phyloP scores from a whole-genome alignment of 1,284 basidiomycete genomes.

The Lentinula novae-zelandiae region DNA sequence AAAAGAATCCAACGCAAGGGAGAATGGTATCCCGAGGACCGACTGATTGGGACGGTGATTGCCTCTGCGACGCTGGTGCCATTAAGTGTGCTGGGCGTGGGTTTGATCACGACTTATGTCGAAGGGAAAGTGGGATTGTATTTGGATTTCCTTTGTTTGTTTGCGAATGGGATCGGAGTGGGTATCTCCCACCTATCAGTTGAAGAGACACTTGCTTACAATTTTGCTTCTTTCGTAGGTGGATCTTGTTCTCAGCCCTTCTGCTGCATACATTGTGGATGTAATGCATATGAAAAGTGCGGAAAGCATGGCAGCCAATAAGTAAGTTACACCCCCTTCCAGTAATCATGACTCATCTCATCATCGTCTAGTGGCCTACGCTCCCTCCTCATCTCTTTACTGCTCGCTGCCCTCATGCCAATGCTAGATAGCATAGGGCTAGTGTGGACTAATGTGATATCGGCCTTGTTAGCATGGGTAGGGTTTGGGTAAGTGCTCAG shows the following conservation, averaged over 20 bases:
- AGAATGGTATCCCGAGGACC: slow-evolving; percentile 56
- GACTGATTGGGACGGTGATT: slow-evolving; percentile 45
- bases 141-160: slow-evolving; percentile 39
- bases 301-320: slow-evolving; percentile 45
- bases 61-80: slow-evolving; percentile 41
- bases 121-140: slow-evolving; percentile 35
- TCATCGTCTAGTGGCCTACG: slow-evolving; percentile 35
- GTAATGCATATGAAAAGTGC: slow-evolving; percentile 48
- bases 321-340: slow-evolving; percentile 23
- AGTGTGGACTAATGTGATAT: slow-evolving; percentile 45
- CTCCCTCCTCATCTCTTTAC: slow-evolving; percentile 35
- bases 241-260: slow-evolving; percentile 44
- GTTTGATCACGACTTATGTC: slow-evolving; percentile 28
- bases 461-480: slow-evolving; percentile 37
- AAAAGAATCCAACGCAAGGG: slow-evolving; percentile 48
- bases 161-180: slow-evolving; percentile 49
- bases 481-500: slow-evolving; percentile 40
- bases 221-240: slow-evolving; percentile 25
- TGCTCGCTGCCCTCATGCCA: slow-evolving; percentile 44
- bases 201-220: background rate
- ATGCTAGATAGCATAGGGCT: slow-evolving; percentile 51
- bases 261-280: slow-evolving; percentile 57
- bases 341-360: background rate
- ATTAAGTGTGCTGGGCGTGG: slow-evolving; percentile 14
- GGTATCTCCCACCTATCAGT: slow-evolving; percentile 14